Evolutionary conservation across 108 stramenopile species (phyloP).

Genomic region (Licmophora abbreviata): DNA sequence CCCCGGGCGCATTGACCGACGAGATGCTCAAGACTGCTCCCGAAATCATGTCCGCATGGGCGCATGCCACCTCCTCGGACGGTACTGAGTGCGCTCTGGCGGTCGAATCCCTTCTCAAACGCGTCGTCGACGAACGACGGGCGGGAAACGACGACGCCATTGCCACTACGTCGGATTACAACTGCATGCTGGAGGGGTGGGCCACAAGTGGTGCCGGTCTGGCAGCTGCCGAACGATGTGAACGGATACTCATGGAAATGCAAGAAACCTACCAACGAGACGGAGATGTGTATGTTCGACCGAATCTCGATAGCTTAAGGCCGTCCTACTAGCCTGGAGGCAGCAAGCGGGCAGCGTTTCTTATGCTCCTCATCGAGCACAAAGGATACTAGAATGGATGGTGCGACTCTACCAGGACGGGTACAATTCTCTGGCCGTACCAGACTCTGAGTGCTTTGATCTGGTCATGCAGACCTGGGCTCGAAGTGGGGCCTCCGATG

Average conservation of each 20-base stretch:
- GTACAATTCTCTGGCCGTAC: conserved; percentile 39
- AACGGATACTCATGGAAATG: conserved; percentile 68
- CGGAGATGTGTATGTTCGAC: conserved; percentile 34
- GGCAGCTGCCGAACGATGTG: conserved; percentile 51
- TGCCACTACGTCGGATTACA: conserved; percentile 45
- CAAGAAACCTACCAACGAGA: conserved; percentile 26
- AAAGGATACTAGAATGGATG: conserved; percentile 56
- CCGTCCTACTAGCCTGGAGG: conserved; percentile 15
- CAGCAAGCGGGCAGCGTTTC: conserved; percentile 7
- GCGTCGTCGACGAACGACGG: conserved; percentile 60
- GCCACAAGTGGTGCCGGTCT: conserved; percentile 38
- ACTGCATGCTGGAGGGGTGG: conserved; percentile 65
- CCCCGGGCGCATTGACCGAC: conserved; percentile 39
- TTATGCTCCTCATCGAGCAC: conserved; percentile 1
- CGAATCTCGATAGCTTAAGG: conserved; percentile 28
- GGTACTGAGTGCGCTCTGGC: conserved; percentile 51
- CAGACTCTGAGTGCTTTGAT: conserved; percentile 53
- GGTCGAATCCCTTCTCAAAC: conserved; percentile 56
- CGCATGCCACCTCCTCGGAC: conserved; percentile 8
- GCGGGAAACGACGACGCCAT: conserved; percentile 48
- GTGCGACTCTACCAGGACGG: conserved; percentile 24
- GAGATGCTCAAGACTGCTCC: conserved; percentile 36
- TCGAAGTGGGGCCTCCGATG: conserved; percentile 30
- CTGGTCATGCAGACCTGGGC: conserved; percentile 60
- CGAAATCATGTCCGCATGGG: conserved; percentile 67